Evolutionary conservation across 2,329 filamentous ascomycete genomes (phyloP).

Genomic region (Paraphoma sp.): DNA sequence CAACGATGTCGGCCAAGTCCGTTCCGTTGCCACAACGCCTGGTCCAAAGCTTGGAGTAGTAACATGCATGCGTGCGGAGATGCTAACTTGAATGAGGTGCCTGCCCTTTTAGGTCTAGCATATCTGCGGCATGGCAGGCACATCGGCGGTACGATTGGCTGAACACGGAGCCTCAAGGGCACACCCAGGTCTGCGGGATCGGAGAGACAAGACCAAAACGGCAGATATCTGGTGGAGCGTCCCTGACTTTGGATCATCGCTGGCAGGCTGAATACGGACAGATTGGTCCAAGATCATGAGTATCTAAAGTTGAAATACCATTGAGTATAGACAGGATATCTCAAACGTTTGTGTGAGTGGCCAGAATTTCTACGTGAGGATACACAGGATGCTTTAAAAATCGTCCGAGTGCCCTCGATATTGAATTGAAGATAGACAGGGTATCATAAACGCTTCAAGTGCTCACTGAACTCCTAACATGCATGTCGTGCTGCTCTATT

Average conservation of each 20-base stretch:
- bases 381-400: slow-evolving; percentile 17
- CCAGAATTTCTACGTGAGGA: background rate
- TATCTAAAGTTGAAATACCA: background rate
- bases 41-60: slow-evolving; percentile 11
- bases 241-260: background rate
- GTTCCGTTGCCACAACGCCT: slow-evolving; percentile 28
- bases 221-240: background rate
- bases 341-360: background rate
- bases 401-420: slow-evolving; percentile 11
- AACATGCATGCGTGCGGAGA: slow-evolving; percentile 26
- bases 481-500: slow-evolving; percentile 15
- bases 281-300: background rate
- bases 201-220: background rate
- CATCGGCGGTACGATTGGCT: background rate
- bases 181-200: slow-evolving; percentile 1
- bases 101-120: slow-evolving; percentile 3
- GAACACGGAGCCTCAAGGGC: background rate
- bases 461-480: slow-evolving; percentile 29
- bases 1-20: slow-evolving; percentile 37
- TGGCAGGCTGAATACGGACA: background rate
- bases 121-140: background rate
- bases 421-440: slow-evolving; percentile 17
- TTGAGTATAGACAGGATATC: background rate
- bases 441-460: slow-evolving; percentile 32
- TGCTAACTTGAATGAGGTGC: slow-evolving; percentile 22